These are phyloP conservation scores for Penicillium samsonianum DNA, from an alignment of 495 filamentous ascomycete species.

Conservation along the genomic window DNA sequence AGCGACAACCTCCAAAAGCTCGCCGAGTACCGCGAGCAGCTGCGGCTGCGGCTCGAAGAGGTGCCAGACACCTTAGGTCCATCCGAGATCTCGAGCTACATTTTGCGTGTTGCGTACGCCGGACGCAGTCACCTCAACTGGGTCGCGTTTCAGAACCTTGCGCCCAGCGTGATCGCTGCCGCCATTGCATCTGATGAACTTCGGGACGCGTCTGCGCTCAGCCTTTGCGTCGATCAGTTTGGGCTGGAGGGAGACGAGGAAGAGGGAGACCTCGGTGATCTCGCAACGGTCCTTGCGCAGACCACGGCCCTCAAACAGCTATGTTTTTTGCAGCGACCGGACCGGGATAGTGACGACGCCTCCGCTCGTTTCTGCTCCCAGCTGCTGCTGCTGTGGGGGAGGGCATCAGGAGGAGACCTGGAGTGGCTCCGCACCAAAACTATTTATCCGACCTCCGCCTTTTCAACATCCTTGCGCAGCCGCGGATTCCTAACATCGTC, in stretches of 20 bases:
- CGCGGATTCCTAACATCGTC: background rate
- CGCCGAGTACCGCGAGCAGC: slow-evolving; percentile 15
- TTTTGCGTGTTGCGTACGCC: slow-evolving; percentile 20
- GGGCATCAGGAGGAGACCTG: slow-evolving; percentile 17
- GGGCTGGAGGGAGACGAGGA: slow-evolving; percentile 3
- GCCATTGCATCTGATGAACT: slow-evolving; percentile 18
- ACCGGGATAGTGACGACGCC: slow-evolving; percentile 16
- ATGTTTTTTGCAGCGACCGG: slow-evolving; percentile 21
- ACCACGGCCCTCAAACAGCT: slow-evolving; percentile 19
- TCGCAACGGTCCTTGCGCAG: slow-evolving; percentile 15
- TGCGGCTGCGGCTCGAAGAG: slow-evolving; percentile 21
- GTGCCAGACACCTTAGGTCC: slow-evolving; percentile 15
- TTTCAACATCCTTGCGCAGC: slow-evolving; percentile 15
- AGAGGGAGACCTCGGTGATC: slow-evolving; percentile 10
- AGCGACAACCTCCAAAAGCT: slow-evolving; percentile 14
- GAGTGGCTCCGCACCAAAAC: slow-evolving; percentile 16
- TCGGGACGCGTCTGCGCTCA: slow-evolving; percentile 21
- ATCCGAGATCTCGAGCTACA: slow-evolving; percentile 14
- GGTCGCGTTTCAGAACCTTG: slow-evolving; percentile 16
- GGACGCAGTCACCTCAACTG: slow-evolving; percentile 20
- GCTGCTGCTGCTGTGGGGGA: slow-evolving; percentile 2
- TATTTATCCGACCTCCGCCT: slow-evolving; percentile 19
- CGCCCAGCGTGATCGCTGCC: slow-evolving; percentile 15
- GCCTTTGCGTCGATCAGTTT: slow-evolving; percentile 18
- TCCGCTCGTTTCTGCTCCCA: slow-evolving; percentile 14